phyloP scores from a whole-genome alignment of 2,329 filamentous ascomycete genomes.

The Penicillium sp. region DNA sequence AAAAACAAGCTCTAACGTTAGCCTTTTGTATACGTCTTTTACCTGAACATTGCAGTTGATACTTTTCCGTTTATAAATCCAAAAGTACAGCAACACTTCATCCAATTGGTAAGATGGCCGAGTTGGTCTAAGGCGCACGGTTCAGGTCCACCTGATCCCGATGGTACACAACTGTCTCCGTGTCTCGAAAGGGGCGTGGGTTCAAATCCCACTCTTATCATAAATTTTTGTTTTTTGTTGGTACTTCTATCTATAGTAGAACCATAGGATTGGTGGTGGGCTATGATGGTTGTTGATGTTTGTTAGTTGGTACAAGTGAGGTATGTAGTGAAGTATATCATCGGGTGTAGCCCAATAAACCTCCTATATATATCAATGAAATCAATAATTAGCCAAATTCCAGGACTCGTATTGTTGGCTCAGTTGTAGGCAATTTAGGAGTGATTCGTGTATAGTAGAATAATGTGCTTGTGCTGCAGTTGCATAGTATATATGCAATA shows the following conservation, averaged over 20 bases:
- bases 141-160: slow-evolving; percentile 33
- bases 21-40: not conserved
- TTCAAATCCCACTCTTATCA: slow-evolving; percentile 17
- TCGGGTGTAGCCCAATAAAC: not conserved
- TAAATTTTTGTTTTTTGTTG: slow-evolving; percentile 2
- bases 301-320: not conserved
- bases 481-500: not conserved
- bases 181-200: slow-evolving; percentile 16
- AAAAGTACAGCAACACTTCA: rapidly evolving
- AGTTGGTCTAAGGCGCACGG: slow-evolving; percentile 39
- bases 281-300: not conserved
- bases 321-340: no score
- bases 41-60: no score
- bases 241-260: not conserved
- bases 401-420: not conserved
- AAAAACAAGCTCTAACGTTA: not conserved
- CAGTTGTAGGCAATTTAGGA: not conserved
- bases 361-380: no score
- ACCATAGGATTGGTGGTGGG: not conserved
- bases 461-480: not conserved
- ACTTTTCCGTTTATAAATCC: not conserved
- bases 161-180: slow-evolving; percentile 15
- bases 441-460: not conserved
- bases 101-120: slow-evolving; percentile 35
- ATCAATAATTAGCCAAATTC: no score